Evolutionary conservation across 192 early-diverging fungal genomes (phyloP), one percentile per base, ranked within the genome.

Genomic region (Diversispora eburnea): DNA sequence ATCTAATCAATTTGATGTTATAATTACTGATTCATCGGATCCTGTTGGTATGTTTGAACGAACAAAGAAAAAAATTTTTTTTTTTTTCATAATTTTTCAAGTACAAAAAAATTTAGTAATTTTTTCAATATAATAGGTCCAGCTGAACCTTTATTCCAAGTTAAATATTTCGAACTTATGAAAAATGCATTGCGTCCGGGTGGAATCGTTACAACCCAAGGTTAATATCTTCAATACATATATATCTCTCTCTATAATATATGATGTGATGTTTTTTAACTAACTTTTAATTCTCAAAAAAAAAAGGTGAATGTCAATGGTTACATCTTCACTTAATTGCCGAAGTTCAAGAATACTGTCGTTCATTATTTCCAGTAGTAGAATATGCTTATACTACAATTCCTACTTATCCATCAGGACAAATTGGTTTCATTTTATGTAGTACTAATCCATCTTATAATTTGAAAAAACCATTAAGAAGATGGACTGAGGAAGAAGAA

Each of bases 21-120:
- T 99, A 80, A 99, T 99, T 85, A 99, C 96, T 68, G 98, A 99
- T 74, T 94, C 94, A 42, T 98, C 95, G 9, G 98, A 99, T 76
- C 98, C 98, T 49, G 95, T 96, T 75, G 86, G 86, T 85, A 73
- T 72, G 61, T 70, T 41, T 56, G 41, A 52, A 12, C 48, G 3
- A 43, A 70, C 15, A 10, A n/a, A n/a, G n/a, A n/a, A n/a, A n/a
- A n/a, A n/a, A n/a, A n/a, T n/a, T n/a, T n/a, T n/a, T n/a, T n/a
- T n/a, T n/a, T 70, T 58, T 70, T 67, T 67, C 48, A 33, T 33
- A 33, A 33, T 33, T 33, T 33, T 33, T n/a, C n/a, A 33, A 33
- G 25, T 33, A 33, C 25, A 33, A 33, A 33, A 33, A 33, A 33
- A 33, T 33, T 33, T 17, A n/a, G 3, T 8, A 46, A 42, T 48